Conservation (phyloP, 768 basidiomycete genomes). For the Leccinum olivaceopallidum region DNA sequence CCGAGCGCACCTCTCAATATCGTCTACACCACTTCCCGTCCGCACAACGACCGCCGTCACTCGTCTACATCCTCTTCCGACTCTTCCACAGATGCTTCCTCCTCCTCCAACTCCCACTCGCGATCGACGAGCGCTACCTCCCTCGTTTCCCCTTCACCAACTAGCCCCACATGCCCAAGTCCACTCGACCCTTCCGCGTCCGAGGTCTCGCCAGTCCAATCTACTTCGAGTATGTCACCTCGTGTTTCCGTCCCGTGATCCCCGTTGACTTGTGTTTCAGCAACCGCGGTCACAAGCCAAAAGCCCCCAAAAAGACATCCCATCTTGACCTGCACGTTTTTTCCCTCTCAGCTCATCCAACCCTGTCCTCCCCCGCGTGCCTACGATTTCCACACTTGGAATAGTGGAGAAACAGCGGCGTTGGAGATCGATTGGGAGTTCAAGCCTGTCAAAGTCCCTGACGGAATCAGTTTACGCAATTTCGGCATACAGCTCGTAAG, state of each 20-base stretch:
- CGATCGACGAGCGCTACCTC: conserved; percentile 31
- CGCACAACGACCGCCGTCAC: conserved; percentile 30
- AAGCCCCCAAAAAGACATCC: conserved; percentile 27
- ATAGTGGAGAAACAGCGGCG: conserved; percentile 13
- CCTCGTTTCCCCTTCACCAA: conserved; percentile 31
- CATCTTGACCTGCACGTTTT: conserved; percentile 52
- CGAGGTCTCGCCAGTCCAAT: conserved; percentile 5
- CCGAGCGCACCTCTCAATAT: conserved; percentile 19
- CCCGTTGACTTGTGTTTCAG: conserved; percentile 12
- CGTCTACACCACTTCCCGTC: background rate
- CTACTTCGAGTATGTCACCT: conserved; percentile 4
- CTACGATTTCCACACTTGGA: conserved; percentile 23
- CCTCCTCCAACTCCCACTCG: conserved; percentile 24
- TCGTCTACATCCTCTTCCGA: conserved; percentile 30
- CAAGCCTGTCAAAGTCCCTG: conserved; percentile 68
- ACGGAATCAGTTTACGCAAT: conserved; percentile 82
- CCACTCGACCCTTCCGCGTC: conserved; percentile 1
- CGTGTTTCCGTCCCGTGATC: background rate
- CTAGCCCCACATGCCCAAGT: conserved; percentile 13
- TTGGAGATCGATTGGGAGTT: conserved; percentile 56
- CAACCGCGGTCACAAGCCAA: conserved; percentile 5
- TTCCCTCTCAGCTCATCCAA: conserved; percentile 46
- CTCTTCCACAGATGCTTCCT: conserved; percentile 27
- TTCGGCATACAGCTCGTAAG: conserved; percentile 88
- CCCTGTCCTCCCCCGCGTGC: conserved; percentile 23